Evolutionary conservation across 2,329 filamentous ascomycete species (phyloP).

Genomic region (Exophiala lecanii-corni): DNA sequence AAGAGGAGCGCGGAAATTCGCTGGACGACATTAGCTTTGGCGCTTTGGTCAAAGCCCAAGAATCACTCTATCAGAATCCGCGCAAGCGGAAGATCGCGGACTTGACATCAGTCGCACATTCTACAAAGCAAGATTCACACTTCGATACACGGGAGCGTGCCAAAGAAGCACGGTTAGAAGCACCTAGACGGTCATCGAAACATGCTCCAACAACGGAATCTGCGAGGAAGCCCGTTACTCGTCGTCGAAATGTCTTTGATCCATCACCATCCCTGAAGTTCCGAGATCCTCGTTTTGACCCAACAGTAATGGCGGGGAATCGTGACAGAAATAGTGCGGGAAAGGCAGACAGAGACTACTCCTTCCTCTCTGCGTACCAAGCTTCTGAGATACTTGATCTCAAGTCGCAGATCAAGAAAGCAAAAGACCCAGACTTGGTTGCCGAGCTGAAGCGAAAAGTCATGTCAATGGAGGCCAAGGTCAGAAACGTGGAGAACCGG

Average conservation of each 20-base stretch:
- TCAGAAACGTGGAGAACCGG: slow-evolving; percentile 65
- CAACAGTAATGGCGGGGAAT: slow-evolving; percentile 44
- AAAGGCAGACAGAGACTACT: slow-evolving; percentile 67
- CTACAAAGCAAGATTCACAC: slow-evolving; percentile 20
- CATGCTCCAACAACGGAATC: slow-evolving; percentile 82
- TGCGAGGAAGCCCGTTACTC: slow-evolving; percentile 76
- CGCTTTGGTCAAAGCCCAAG: slow-evolving; percentile 81
- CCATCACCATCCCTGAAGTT: slow-evolving; percentile 52
- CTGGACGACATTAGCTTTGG: slow-evolving; percentile 74
- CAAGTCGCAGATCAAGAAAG: slow-evolving; percentile 60
- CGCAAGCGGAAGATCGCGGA: slow-evolving; percentile 27
- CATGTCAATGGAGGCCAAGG: slow-evolving; percentile 71
- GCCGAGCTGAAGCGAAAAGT: slow-evolving; percentile 69
- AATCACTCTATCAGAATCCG: slow-evolving; percentile 52
- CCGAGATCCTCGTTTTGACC: slow-evolving; percentile 87
- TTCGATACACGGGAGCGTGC: slow-evolving; percentile 37
- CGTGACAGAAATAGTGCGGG: slow-evolving; percentile 38
- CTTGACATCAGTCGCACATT: slow-evolving; percentile 22
- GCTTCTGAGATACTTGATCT: slow-evolving; percentile 76
- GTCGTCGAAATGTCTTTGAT: slow-evolving; percentile 68
- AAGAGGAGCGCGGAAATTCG: slow-evolving; percentile 28
- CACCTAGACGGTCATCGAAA: slow-evolving; percentile 60
- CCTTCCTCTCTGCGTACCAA: slow-evolving; percentile 83
- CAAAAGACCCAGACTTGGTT: slow-evolving; percentile 61
- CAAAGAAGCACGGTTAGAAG: slow-evolving; percentile 34